phyloP scores from a whole-genome alignment of 441 rosid species.

The Bocquillonia castaneifolia region DNA sequence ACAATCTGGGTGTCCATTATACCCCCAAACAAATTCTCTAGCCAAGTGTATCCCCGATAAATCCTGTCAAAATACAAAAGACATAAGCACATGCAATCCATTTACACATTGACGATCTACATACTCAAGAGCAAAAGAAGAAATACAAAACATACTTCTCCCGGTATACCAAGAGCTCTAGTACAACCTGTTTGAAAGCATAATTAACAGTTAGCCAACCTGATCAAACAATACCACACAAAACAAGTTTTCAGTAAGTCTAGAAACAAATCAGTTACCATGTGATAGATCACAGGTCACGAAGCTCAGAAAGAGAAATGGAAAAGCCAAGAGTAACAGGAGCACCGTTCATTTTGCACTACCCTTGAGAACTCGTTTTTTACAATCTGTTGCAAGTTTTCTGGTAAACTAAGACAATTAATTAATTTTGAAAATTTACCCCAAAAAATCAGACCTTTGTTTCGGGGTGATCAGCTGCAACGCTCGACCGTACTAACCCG shows the following conservation, averaged over 20 bases:
- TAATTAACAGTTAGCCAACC: conserved; percentile 9
- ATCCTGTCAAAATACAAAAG: conserved; percentile 34
- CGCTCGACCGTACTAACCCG: conserved; percentile 88
- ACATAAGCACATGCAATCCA: conserved; percentile 10
- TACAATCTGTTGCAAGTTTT: conserved; percentile 62
- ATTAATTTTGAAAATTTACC: neutral
- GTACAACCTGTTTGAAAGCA: conserved; percentile 61
- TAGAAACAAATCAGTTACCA: conserved; percentile 34
- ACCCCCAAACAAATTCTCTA: conserved; percentile 97
- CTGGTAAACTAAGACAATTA: conserved; percentile 35
- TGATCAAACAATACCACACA: neutral
- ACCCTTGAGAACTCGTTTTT: conserved; percentile 84
- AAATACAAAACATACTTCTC: conserved; percentile 52
- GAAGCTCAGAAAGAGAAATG: conserved; percentile 63
- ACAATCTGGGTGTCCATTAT: conserved; percentile 86
- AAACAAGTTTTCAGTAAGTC: neutral
- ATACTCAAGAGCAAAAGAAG: neutral
- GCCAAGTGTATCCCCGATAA: conserved; percentile 72
- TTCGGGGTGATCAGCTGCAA: conserved; percentile 95
- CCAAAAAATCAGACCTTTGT: conserved; percentile 52
- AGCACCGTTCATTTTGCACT: conserved; percentile 53
- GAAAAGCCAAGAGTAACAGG: conserved; percentile 63
- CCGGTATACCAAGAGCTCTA: conserved; percentile 74
- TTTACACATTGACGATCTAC: neutral
- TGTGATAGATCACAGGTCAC: conserved; percentile 68